phyloP scores from a whole-genome alignment of 495 filamentous ascomycete species.

The Penicilliopsis zonata region DNA sequence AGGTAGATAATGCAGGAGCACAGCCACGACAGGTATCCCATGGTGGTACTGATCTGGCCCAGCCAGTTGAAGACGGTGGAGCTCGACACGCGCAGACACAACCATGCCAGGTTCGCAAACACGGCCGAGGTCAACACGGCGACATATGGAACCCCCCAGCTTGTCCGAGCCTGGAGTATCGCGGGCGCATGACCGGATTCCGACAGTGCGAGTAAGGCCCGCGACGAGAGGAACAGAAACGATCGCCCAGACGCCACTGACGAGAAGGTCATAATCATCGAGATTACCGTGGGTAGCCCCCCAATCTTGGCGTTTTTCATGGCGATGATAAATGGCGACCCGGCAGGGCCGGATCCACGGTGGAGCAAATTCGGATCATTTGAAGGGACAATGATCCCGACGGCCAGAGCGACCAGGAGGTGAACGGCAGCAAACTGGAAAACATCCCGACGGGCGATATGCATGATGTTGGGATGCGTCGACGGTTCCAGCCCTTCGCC shows the following conservation, averaged over 20 bases:
- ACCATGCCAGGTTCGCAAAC: conserved; percentile 25
- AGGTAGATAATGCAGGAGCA: conserved; percentile 42
- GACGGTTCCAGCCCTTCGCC: conserved; percentile 35
- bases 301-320: conserved; percentile 35
- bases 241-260: conserved; percentile 57
- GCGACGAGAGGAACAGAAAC: conserved; percentile 45
- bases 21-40: conserved; percentile 49
- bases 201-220: conserved; percentile 35
- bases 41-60: conserved; percentile 47
- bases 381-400: conserved; percentile 43
- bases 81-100: conserved; percentile 18
- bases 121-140: conserved; percentile 26
- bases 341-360: conserved; percentile 35
- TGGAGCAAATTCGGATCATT: conserved; percentile 40
- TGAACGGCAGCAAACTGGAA: conserved; percentile 42
- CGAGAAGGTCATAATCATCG: conserved; percentile 57
- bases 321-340: conserved; percentile 24
- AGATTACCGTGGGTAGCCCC: conserved; percentile 51
- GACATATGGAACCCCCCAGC: conserved; percentile 34
- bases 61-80: conserved; percentile 35
- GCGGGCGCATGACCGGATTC: conserved; percentile 33
- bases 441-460: conserved; percentile 9
- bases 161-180: conserved; percentile 28
- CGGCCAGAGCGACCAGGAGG: conserved; percentile 43
- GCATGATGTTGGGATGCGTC: conserved; percentile 23